A percentile compares a stretch with the other conserved stretches of the same genome.
phyloP scores from a whole-genome alignment of 2,329 filamentous ascomycete genomes.

The Phyllosticta capitalensis region DNA sequence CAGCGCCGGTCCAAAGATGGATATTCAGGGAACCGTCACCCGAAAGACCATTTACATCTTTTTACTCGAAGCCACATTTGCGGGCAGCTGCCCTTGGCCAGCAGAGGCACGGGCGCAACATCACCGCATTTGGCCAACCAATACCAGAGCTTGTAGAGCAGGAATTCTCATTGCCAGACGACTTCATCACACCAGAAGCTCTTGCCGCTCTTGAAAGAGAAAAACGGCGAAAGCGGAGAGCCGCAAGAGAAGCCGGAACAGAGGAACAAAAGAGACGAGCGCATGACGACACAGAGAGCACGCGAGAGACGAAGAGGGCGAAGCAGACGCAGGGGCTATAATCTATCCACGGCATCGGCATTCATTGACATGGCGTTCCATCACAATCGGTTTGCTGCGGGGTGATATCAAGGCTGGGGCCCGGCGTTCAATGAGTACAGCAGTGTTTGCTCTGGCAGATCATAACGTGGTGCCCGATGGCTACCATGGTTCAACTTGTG shows the following conservation, averaged over 20 bases:
- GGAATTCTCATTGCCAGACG: constrained; percentile 68
- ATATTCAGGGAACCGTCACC: constrained; percentile 20
- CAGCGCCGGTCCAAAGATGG: constrained; percentile 12
- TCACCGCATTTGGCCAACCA: constrained; percentile 71
- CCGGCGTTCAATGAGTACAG: background rate
- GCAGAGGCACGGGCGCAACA: constrained; percentile 57
- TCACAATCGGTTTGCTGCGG: background rate
- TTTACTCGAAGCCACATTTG: constrained; percentile 71
- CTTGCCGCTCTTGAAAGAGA: constrained; percentile 51
- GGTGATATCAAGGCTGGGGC: background rate
- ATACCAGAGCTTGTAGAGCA: constrained; percentile 61
- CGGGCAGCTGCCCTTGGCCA: constrained; percentile 71
- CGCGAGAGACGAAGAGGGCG: background rate
- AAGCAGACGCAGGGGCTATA: background rate
- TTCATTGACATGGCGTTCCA: background rate
- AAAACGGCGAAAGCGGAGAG: constrained; percentile 50
- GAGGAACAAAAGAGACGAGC: background rate
- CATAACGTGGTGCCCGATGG: background rate
- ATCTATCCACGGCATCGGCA: background rate
- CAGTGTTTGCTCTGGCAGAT: background rate
- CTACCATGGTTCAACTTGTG: background rate
- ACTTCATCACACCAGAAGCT: constrained; percentile 43
- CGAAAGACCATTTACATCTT: constrained; percentile 67
- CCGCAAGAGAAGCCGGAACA: constrained; percentile 27
- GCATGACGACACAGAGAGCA: background rate